phyloP scores from a whole-genome alignment of 202 grass and related monocot genomes.

The Digitaria exilis region DNA sequence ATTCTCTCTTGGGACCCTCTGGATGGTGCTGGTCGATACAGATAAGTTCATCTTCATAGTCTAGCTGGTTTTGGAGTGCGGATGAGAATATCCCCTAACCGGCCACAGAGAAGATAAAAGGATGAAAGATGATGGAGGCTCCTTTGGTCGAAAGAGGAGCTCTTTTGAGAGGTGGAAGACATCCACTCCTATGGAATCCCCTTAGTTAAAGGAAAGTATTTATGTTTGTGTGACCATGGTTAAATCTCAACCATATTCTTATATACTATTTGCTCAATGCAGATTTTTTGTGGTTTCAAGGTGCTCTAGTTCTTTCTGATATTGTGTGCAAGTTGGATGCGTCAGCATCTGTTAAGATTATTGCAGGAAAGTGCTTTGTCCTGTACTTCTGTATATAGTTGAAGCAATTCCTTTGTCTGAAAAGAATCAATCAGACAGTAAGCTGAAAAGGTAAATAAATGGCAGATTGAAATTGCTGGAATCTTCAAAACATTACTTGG shows the following conservation, averaged over 20 bases:
- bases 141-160: conserved; percentile 39
- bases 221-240: neutral
- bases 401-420: neutral
- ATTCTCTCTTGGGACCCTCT: neutral
- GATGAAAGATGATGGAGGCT: conserved; percentile 30
- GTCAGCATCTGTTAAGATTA: neutral
- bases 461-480: neutral
- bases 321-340: neutral
- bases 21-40: conserved; percentile 6
- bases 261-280: neutral
- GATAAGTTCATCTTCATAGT: conserved; percentile 15
- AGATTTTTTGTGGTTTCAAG: conserved; percentile 4
- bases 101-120: conserved; percentile 46
- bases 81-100: conserved; percentile 42
- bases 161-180: conserved; percentile 39
- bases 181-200: conserved; percentile 43
- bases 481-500: neutral
- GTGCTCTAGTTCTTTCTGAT: neutral
- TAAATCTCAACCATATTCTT: neutral
- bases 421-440: neutral
- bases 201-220: conserved; percentile 45
- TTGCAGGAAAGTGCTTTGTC: neutral
- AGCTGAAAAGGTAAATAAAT: neutral
- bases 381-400: neutral
- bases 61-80: neutral